Evolutionary conservation across 2,329 filamentous ascomycete species (phyloP).

Genomic region (Zymoseptoria brevis): DNA sequence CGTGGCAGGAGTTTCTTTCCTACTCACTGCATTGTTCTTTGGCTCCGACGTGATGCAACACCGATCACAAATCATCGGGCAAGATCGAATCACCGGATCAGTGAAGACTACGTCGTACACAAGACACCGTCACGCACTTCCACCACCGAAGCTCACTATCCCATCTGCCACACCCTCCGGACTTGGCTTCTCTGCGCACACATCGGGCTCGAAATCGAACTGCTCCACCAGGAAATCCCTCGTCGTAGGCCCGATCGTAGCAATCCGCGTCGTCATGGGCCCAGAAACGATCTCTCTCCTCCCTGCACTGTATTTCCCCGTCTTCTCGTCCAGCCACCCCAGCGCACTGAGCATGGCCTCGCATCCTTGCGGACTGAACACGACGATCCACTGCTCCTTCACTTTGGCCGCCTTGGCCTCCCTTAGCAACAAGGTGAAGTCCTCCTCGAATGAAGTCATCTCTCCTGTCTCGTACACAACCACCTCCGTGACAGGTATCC

Average conservation of each 20-base stretch:
- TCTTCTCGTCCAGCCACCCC: slow-evolving; percentile 36
- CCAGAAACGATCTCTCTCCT: slow-evolving; percentile 77
- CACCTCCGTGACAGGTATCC: slow-evolving; percentile 66
- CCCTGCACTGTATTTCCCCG: slow-evolving; percentile 29
- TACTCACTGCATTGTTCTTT: background rate
- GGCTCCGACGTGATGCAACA: background rate
- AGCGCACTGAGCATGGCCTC: slow-evolving; percentile 52
- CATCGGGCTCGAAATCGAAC: slow-evolving; percentile 63
- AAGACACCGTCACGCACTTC: background rate
- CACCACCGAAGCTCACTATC: slow-evolving; percentile 39
- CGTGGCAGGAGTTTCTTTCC: background rate
- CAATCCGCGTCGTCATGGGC: slow-evolving; percentile 74
- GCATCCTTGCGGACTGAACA: slow-evolving; percentile 58
- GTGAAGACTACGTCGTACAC: background rate
- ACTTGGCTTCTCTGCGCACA: slow-evolving; percentile 74
- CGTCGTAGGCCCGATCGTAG: slow-evolving; percentile 91
- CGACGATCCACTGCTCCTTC: slow-evolving; percentile 60
- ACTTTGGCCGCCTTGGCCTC: slow-evolving; percentile 35
- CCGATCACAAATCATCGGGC: background rate
- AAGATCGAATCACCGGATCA: background rate
- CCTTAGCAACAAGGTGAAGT: slow-evolving; percentile 47
- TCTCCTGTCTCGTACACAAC: slow-evolving; percentile 82
- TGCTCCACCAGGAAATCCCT: slow-evolving; percentile 59
- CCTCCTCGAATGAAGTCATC: slow-evolving; percentile 65
- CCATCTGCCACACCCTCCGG: slow-evolving; percentile 68